Percentiles rank a stretch among this genome's conserved stretches.
These are phyloP conservation scores for Aspergillus cejpii DNA, from an alignment of 2,329 filamentous ascomycete genomes.

Conservation along the genomic window DNA sequence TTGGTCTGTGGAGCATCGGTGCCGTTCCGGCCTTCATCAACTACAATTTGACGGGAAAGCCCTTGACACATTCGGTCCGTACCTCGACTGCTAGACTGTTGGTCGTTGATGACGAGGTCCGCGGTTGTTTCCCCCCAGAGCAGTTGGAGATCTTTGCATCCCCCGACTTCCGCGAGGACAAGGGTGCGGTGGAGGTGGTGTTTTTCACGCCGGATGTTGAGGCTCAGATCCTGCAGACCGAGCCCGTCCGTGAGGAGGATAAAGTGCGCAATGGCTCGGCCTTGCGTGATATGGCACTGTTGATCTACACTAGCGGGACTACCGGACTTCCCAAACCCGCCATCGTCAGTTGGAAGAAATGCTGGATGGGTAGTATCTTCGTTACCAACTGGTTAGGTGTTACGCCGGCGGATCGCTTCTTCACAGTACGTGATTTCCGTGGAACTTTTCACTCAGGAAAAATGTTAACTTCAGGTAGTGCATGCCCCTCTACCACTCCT, in stretches of 20 bases:
- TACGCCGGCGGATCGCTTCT: conserved; percentile 61
- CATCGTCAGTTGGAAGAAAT: conserved; percentile 66
- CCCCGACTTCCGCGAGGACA: conserved; percentile 38
- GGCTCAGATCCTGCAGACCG: conserved; percentile 47
- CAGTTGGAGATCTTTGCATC: conserved; percentile 38
- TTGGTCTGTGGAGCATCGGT: conserved; percentile 76
- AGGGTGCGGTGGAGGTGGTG: conserved; percentile 51
- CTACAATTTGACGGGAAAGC: conserved; percentile 67
- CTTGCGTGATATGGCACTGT: conserved; percentile 55
- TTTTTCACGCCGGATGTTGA: conserved; percentile 56
- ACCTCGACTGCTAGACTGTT: conserved; percentile 61
- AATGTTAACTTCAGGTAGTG: conserved; percentile 44
- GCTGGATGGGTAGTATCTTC: conserved; percentile 50
- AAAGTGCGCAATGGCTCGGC: conserved; percentile 47
- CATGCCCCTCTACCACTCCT: conserved; percentile 86
- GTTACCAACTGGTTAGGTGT: conserved; percentile 52
- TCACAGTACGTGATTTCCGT: conserved; percentile 52
- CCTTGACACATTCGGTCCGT: conserved; percentile 67
- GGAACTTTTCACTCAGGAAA: not conserved
- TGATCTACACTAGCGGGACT: conserved; percentile 83
- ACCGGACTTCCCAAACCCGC: conserved; percentile 78
- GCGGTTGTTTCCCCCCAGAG: conserved; percentile 43
- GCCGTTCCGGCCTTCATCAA: conserved; percentile 82
- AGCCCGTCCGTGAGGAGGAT: conserved; percentile 54
- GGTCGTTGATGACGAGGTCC: conserved; percentile 63